These are phyloP conservation scores for Xenoacremonium recifei DNA, from an alignment of 2,329 filamentous ascomycete genomes.

Conservation along the genomic window DNA sequence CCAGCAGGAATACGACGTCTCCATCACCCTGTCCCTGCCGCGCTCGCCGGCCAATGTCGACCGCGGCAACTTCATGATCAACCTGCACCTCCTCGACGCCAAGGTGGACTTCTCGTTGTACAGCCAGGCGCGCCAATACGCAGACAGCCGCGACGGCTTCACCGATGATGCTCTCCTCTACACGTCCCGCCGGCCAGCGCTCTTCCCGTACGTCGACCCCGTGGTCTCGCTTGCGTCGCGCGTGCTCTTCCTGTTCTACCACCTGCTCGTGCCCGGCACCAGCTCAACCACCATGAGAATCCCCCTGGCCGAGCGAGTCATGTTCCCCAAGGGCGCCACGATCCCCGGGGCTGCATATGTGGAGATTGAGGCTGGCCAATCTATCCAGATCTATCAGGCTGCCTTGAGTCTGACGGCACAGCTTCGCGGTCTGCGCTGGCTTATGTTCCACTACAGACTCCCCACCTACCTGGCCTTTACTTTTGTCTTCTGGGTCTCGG, in stretches of 20 bases:
- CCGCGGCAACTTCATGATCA: conserved; percentile 93
- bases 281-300: conserved; percentile 66
- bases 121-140: conserved; percentile 27
- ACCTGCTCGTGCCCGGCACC: conserved; percentile 62
- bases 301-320: conserved; percentile 69
- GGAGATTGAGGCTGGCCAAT: conserved; percentile 67
- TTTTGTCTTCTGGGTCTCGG: conserved; percentile 71
- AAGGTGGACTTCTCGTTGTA: conserved; percentile 25
- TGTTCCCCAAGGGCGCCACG: conserved; percentile 50
- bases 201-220: conserved; percentile 76
- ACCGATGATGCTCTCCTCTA: conserved; percentile 47
- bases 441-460: conserved; percentile 84
- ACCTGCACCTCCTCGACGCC: conserved; percentile 64
- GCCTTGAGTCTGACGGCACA: conserved; percentile 69
- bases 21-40: conserved; percentile 72
- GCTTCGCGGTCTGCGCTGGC: conserved; percentile 73
- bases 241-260: conserved; percentile 64
- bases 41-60: conserved; percentile 72
- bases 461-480: conserved; percentile 68
- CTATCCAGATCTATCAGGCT: conserved; percentile 74
- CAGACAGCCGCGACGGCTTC: conserved; percentile 34
- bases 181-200: conserved; percentile 68
- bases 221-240: conserved; percentile 62
- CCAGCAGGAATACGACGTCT: conserved; percentile 82
- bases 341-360: conserved; percentile 49